Evolutionary conservation across 2,329 filamentous ascomycete species (phyloP).

Genomic region (Colletotrichum sp.): DNA sequence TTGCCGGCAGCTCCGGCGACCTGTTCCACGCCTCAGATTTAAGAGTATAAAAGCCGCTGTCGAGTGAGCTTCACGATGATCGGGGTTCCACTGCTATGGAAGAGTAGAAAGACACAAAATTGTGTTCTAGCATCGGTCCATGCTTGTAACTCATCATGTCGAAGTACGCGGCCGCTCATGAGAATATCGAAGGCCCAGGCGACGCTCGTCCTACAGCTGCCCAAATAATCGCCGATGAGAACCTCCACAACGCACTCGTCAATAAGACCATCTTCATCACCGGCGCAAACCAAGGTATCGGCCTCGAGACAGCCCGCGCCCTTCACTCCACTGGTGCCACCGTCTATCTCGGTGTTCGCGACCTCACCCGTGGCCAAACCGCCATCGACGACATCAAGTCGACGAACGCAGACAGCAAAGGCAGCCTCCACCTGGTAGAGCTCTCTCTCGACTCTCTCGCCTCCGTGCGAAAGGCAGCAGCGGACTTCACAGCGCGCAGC

Average conservation of each 20-base stretch:
- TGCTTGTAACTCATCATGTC: neutral
- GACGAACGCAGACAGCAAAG: neutral
- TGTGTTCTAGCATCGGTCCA: no score
- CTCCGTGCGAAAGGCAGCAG: conserved; percentile 29
- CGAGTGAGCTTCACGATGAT: neutral
- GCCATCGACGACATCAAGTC: conserved; percentile 26
- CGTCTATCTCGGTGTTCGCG: conserved; percentile 39
- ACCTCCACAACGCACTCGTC: conserved; percentile 15
- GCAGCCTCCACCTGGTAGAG: neutral
- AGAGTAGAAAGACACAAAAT: no score
- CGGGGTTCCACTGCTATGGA: no score
- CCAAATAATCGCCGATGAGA: conserved; percentile 18
- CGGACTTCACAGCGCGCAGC: conserved; percentile 31
- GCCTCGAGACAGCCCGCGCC: conserved; percentile 41
- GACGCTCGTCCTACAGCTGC: conserved; percentile 22
- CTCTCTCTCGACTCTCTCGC: conserved; percentile 18
- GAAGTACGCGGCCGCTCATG: neutral
- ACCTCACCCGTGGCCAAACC: conserved; percentile 34
- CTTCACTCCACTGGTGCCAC: conserved; percentile 40
- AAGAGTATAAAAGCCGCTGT: rapidly evolving
- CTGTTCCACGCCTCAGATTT: rapidly evolving
- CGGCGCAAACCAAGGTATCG: conserved; percentile 41
- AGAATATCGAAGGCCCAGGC: conserved; percentile 7
- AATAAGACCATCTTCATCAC: conserved; percentile 42
- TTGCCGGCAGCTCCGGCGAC: neutral